Percentiles rank a stretch among this genome's conserved stretches.
phyloP scores from a whole-genome alignment of 2,329 filamentous ascomycete genomes.

The Trichoderma brevicompactum region DNA sequence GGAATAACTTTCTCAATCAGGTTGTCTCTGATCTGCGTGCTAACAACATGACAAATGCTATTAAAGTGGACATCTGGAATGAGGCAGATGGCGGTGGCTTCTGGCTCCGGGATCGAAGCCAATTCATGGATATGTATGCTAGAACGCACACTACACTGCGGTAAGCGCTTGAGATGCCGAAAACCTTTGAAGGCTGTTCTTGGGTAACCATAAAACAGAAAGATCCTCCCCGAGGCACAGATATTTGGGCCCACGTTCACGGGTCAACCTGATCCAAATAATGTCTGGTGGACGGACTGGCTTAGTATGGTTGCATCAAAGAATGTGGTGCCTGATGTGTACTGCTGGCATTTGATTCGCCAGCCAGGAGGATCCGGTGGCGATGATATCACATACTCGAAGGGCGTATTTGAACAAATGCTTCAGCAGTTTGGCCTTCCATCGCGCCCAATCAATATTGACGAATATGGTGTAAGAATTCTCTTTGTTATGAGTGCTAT shows the following conservation, averaged over 20 bases:
- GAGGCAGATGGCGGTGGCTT: slow-evolving; percentile 49
- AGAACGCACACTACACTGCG: slow-evolving; percentile 13
- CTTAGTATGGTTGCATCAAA: slow-evolving; percentile 8
- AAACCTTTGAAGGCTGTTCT: not conserved
- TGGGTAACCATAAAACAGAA: not conserved
- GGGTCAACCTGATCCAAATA: slow-evolving; percentile 17
- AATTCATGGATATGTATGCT: slow-evolving; percentile 19
- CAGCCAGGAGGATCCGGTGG: slow-evolving; percentile 19
- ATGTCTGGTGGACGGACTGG: slow-evolving; percentile 28
- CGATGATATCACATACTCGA: slow-evolving; percentile 20
- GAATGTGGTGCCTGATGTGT: slow-evolving; percentile 18
- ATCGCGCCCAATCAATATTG: slow-evolving; percentile 15
- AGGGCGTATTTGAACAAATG: slow-evolving; percentile 6
- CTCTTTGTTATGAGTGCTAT: too few species aligned
- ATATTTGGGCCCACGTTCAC: slow-evolving; percentile 24
- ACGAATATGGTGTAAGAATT: slow-evolving; percentile 22
- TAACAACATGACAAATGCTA: slow-evolving; percentile 43
- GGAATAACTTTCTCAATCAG: slow-evolving; percentile 48
- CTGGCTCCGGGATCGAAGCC: slow-evolving; percentile 17
- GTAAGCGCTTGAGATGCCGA: not conserved
- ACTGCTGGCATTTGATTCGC: slow-evolving; percentile 24
- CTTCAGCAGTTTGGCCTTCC: slow-evolving; percentile 21
- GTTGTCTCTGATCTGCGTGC: slow-evolving; percentile 45
- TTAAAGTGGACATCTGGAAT: slow-evolving; percentile 59
- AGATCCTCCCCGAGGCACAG: slow-evolving; percentile 17